Base-by-base conservation (phyloP, 371 early-diverging fungal genomes). In the Mortierella sp. region DNA sequence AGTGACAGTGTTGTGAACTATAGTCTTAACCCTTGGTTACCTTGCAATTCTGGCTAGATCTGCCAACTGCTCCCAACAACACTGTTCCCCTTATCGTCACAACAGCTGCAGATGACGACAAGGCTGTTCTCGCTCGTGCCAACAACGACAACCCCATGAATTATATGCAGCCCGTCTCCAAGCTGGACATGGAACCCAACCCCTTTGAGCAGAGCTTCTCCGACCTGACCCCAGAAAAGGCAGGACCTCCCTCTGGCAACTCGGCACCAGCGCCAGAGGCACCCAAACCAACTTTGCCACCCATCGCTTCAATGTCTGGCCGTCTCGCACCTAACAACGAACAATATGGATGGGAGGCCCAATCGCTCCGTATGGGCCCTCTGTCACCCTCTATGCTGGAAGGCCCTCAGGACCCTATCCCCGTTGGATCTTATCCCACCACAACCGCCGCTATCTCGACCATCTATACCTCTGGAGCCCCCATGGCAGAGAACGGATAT, bases 191-290 rank as follows among this genome's bases (percentile, higher is more conserved):
- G 79, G 97, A 97, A 77, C 95, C 95, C 35, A 97, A 97, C 89
- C 97, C 96, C 41, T 97, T 97, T 82, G 97, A 96, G 77, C 92
- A 95, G 83, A 95, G 95, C 78, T 96, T 96, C 78, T 93, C 92
- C 10, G 91, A 43, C 88, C 84, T 49, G 81, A 79, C 56, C 70
- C 90, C 51, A 70, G 79, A 72, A 60, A 77, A 60, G 78, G 56
- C 76, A 78, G 32, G 46, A 48, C 32, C 86, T 32, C 24, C 84
- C 76, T 81, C 89, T 80, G 18, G 89, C 75, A 44, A 79, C 82
- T n/a, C 80, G 82, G 75, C 70, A 27, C 21, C 51, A 11, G n/a
- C 74, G 2, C 32, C 65, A 16, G 74, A 79, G 44, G 51, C 79
- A 65, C 54, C 83, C 35, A 79, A 77, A 55, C 77, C 80, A n/a